Percentiles rank a stretch among this genome's conserved stretches.
Evolutionary conservation across 257 asterid genomes (phyloP).

Genomic region (Przewalskia tangutica): DNA sequence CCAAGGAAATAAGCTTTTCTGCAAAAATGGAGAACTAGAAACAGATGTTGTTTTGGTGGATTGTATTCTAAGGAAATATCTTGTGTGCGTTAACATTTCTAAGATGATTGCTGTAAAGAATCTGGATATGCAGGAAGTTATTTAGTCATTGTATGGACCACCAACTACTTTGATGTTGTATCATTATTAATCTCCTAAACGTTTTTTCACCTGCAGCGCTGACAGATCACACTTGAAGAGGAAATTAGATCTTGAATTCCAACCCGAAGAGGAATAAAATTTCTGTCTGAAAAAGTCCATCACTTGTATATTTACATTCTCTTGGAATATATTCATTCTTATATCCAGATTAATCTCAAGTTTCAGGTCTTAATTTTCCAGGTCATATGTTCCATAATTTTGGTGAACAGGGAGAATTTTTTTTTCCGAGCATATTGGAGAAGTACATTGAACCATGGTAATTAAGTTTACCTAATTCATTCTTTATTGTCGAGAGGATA

Average conservation of each 20-base stretch:
- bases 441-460: background rate
- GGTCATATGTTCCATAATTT: background rate
- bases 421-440: background rate
- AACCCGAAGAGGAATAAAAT: slow-evolving; percentile 59
- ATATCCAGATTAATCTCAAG: background rate
- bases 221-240: slow-evolving; percentile 92
- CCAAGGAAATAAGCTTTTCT: background rate
- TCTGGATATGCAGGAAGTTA: background rate
- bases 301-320: background rate
- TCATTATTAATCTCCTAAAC: background rate
- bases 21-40: background rate
- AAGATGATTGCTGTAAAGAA: background rate
- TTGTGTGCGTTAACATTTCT: background rate
- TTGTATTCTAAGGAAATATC: background rate
- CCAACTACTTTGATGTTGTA: background rate
- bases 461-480: background rate
- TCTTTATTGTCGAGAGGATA: background rate
- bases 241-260: slow-evolving; percentile 91
- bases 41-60: background rate
- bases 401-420: background rate
- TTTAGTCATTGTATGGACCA: background rate
- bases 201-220: slow-evolving; percentile 45
- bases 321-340: background rate
- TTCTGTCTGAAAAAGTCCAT: background rate
- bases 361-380: background rate